Base-by-base conservation (phyloP, 2,329 filamentous ascomycete species). In the Cytospora piceicola region DNA sequence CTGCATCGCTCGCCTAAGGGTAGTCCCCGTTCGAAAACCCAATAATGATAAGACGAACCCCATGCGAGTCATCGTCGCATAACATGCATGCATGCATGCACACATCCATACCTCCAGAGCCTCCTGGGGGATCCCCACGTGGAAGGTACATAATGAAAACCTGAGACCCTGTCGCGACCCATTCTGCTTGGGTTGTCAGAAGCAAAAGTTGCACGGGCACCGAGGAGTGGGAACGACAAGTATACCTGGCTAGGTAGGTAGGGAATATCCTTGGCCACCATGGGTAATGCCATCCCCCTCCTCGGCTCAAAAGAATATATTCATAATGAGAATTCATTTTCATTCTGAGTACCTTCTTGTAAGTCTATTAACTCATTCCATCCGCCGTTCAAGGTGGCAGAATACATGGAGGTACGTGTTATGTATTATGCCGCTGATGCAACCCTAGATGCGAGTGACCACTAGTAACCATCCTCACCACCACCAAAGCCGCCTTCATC, bases 381-480 rank as follows among this genome's bases (percentile, higher is more conserved):
- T 30, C 14, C 15, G 53, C 39, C 29, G 39, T 52, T 22, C 34
- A 32, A 30, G n/a, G n/a, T 39, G 39, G 15, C 53, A 52, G 22
- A 36, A 36, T 46, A 14, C 42, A 53, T 34, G 42, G 42, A 32
- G 58, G 52, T 61, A 46, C 56, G 49, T 51, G 34, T n/a, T n/a
- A n/a, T 61, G 63, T 49, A 29, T 2, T 29, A 30, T 32, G 56
- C 36, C 56, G 30, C 15, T 46, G 55, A 39, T 32, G 4, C 30
- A 34, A 12, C 24, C 29, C 49, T 5, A 29, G 5, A 29, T 3
- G 5, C 3, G 5, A 17, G 34, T 9, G 24, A 5, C 46, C 24
- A 42, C 61, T 64, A 64, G 34, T 60, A 60, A 5, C 60, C 56
- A 20, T 64, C 62, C 30, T 49, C 42, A 17, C 54, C 34, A 17